Conservation (phyloP, 352 stramenopile species). For the Globisporangium cylindrosporum region DNA sequence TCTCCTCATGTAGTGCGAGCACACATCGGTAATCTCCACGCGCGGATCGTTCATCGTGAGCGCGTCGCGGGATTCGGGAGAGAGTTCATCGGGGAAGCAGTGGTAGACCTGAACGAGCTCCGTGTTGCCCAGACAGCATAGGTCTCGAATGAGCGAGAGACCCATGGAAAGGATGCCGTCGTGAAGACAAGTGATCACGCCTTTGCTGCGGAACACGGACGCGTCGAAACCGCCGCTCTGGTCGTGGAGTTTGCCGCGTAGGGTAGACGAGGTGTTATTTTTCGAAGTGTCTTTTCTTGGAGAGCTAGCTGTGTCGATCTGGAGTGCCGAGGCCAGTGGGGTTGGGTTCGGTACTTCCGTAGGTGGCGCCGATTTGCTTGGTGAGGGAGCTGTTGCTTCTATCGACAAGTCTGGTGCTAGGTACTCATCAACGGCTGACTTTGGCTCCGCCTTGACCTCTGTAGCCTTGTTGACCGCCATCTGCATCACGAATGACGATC, state of each 20-base stretch:
- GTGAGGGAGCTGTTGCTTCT: neutral
- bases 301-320: neutral
- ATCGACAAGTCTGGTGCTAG: no score
- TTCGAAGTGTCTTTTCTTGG: neutral
- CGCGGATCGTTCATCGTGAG: slow-evolving; percentile 28
- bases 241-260: neutral
- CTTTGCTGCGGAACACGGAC: slow-evolving; percentile 7
- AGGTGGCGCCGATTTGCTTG: no score
- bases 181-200: slow-evolving; percentile 38
- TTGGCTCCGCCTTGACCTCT: neutral
- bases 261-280: neutral
- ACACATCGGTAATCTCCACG: slow-evolving; percentile 46
- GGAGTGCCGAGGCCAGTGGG: neutral
- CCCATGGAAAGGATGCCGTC: slow-evolving; percentile 35
- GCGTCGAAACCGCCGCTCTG: slow-evolving; percentile 6
- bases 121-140: slow-evolving; percentile 41
- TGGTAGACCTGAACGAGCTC: slow-evolving; percentile 47
- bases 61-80: slow-evolving; percentile 24
- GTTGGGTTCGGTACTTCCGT: neutral
- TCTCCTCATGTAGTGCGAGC: slow-evolving; percentile 18
- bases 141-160: slow-evolving; percentile 43
- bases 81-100: slow-evolving; percentile 43
- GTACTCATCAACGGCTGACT: neutral
- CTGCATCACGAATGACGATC: neutral
- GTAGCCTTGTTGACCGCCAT: neutral